A percentile compares a stretch with the other conserved stretches of the same genome.
Conservation (phyloP, 169 alveolate species). For the Cryptosporidium meleagridis region DNA sequence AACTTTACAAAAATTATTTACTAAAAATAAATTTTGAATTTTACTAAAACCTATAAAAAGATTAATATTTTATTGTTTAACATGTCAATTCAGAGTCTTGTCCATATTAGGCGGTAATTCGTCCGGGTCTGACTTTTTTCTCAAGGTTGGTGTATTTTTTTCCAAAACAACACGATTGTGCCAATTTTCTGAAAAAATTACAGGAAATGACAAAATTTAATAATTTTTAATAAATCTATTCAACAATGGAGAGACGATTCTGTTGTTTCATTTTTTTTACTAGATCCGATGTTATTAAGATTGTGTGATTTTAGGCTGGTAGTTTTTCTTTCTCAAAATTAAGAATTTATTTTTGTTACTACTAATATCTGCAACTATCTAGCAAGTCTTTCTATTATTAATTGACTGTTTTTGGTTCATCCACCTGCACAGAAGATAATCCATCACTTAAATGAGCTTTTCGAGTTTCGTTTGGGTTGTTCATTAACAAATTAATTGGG, state of each 20-base stretch:
- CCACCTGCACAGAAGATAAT: neutral
- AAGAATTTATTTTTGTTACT: no score
- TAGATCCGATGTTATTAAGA: neutral
- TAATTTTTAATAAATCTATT: neutral
- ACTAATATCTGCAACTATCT: neutral
- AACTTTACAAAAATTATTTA: neutral
- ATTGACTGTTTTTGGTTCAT: neutral
- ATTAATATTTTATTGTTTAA: neutral
- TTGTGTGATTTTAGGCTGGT: neutral
- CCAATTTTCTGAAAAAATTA: neutral
- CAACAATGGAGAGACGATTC: neutral
- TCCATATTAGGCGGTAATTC: constrained; percentile 71
- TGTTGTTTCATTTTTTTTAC: neutral
- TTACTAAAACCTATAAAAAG: constrained; percentile 31
- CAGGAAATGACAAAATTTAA: neutral
- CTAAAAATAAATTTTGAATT: constrained; percentile 2
- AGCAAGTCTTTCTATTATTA: neutral
- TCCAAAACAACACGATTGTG: neutral
- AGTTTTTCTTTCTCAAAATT: no score
- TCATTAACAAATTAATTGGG: constrained; percentile 41
- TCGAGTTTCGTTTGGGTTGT: constrained; percentile 10
- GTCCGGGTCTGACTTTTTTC: constrained; percentile 29
- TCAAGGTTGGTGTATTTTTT: constrained; percentile 17
- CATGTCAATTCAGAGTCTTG: constrained; percentile 71
- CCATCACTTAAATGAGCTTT: neutral